A percentile compares a stretch with the other conserved stretches of the same genome.
These are phyloP conservation scores for Ceratobasidium sp. DNA, from an alignment of 1,284 basidiomycete genomes.

Conservation along the genomic window DNA sequence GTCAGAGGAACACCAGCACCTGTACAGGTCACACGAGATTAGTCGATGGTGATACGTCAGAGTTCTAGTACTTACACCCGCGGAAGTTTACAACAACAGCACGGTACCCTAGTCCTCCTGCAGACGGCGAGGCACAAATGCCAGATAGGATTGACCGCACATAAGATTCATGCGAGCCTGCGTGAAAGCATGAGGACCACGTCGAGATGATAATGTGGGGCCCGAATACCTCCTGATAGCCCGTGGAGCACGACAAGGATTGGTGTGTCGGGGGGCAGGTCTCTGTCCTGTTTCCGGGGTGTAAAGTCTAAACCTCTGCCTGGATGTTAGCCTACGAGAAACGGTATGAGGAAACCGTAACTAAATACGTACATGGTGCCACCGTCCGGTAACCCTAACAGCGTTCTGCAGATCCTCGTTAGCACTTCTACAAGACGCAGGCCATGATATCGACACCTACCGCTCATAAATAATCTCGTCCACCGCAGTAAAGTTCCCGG, in stretches of 20 bases:
- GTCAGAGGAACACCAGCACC: constrained; percentile 59
- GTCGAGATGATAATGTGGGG: constrained; percentile 44
- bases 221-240: constrained; percentile 76
- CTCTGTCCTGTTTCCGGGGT: constrained; percentile 65
- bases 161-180: constrained; percentile 89
- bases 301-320: constrained; percentile 76
- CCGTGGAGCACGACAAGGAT: constrained; percentile 89
- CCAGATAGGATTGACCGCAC: constrained; percentile 82
- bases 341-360: no score
- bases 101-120: constrained; percentile 87
- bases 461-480: constrained; percentile 78
- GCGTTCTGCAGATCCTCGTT: constrained; percentile 59
- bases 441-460: constrained; percentile 55
- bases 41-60: constrained; percentile 34
- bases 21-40: constrained; percentile 65
- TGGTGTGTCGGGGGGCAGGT: constrained; percentile 72
- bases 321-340: constrained; percentile 20
- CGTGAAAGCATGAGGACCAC: not conserved
- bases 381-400: constrained; percentile 71
- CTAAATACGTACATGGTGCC: constrained; percentile 69
- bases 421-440: constrained; percentile 34
- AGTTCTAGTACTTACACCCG: constrained; percentile 70
- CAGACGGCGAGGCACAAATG: constrained; percentile 70
- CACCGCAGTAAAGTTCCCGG: constrained; percentile 70
- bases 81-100: constrained; percentile 92